Evolutionary conservation across 176 grass and related monocot genomes (phyloP).

Genomic region (Tuctoria greenei): DNA sequence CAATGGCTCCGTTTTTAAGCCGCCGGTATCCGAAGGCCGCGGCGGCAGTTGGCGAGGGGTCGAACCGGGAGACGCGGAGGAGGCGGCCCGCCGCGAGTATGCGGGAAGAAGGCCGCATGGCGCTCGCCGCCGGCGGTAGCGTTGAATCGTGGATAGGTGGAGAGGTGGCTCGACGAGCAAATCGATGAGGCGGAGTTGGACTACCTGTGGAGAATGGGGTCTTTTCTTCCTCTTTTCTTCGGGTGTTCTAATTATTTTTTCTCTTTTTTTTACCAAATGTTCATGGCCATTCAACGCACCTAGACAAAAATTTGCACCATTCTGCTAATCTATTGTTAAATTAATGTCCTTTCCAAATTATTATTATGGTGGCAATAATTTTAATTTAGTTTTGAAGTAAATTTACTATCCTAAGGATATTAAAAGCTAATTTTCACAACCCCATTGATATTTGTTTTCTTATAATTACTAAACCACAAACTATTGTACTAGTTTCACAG

Average conservation of each 20-base stretch:
- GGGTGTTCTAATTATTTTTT: not conserved
- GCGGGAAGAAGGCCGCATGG: constrained; percentile 47
- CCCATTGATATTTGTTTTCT: no score
- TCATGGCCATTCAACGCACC: not conserved
- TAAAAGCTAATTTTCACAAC: no score
- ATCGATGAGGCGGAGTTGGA: constrained; percentile 27
- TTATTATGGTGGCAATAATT: no score
- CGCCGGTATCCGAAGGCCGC: constrained; percentile 24
- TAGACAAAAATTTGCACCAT: not conserved
- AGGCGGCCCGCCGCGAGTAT: constrained; percentile 41
- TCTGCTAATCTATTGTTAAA: not conserved
- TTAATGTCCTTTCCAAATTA: no score
- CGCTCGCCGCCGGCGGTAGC: not conserved
- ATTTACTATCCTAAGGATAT: no score
- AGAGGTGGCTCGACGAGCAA: constrained; percentile 1
- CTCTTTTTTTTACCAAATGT: not conserved
- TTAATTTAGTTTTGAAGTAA: no score
- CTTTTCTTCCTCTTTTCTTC: constrained; percentile 14
- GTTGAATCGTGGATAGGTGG: not conserved
- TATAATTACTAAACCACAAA: no score
- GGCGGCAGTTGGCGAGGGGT: constrained; percentile 14
- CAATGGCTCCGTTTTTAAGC: constrained; percentile 19
- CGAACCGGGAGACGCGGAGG: constrained; percentile 27
- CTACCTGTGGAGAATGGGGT: constrained; percentile 7
- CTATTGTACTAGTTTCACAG: no score